Conservation (phyloP, 371 early-diverging fungal species). For the Apophysomyces sp. region DNA sequence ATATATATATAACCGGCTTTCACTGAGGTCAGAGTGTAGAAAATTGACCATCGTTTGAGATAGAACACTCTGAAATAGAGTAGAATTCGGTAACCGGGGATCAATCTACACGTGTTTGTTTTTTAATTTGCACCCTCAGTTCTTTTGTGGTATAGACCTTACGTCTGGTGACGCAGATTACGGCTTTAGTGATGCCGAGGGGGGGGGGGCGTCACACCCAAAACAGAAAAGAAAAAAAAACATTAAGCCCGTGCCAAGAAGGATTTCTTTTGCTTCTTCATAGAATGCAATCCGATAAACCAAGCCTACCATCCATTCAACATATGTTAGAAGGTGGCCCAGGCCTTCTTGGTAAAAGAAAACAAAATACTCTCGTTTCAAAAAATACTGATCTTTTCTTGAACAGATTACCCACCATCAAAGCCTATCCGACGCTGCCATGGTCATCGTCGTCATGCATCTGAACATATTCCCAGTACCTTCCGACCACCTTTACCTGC, state of each 20-base stretch:
- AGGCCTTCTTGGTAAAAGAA: neutral
- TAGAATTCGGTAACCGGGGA: too few relatives aligned
- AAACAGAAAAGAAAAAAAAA: too few relatives aligned
- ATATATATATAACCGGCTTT: too few relatives aligned
- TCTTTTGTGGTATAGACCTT: too few relatives aligned
- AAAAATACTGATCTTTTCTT: neutral
- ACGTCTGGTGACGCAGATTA: too few relatives aligned
- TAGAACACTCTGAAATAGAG: too few relatives aligned
- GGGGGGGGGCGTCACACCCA: too few relatives aligned
- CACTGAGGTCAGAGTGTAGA: too few relatives aligned
- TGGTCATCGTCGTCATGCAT: conserved; percentile 29
- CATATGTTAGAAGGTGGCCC: conserved; percentile 18
- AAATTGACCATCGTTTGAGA: too few relatives aligned
- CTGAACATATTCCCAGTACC: neutral
- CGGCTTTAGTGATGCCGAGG: too few relatives aligned
- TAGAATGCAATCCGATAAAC: conserved; percentile 18
- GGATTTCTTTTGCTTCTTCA: neutral
- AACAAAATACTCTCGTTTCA: neutral
- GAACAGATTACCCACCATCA: neutral
- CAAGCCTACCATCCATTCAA: conserved; percentile 24
- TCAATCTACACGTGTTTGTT: too few relatives aligned
- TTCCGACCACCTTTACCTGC: neutral
- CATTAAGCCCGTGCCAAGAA: neutral
- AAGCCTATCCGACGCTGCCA: neutral
- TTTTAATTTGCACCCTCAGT: too few relatives aligned